Percentiles rank a stretch among this genome's conserved stretches.
phyloP scores from a whole-genome alignment of 2,329 filamentous ascomycete genomes.

The Fusarium pseudocircinatum region DNA sequence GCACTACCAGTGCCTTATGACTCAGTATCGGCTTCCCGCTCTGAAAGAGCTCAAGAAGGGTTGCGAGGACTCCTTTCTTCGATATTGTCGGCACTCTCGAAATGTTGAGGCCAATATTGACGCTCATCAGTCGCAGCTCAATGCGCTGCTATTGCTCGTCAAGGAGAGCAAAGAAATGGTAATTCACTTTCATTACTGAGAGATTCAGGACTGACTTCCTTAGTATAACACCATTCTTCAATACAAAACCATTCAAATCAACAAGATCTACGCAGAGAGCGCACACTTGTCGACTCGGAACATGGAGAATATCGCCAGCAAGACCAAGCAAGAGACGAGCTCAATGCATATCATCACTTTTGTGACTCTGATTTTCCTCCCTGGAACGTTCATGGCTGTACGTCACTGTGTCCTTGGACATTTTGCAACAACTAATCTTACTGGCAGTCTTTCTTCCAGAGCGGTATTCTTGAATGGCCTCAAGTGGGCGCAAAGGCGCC shows the following conservation, averaged over 20 bases:
- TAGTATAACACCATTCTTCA: slow-evolving; percentile 28
- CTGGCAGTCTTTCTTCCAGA: slow-evolving; percentile 26
- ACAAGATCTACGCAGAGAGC: slow-evolving; percentile 25
- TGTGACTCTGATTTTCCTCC: slow-evolving; percentile 27
- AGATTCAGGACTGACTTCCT: neutral
- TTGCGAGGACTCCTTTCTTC: neutral
- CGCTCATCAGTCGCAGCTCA: slow-evolving; percentile 4
- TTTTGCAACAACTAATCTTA: neutral
- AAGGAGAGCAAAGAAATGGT: slow-evolving; percentile 24
- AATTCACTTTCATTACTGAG: neutral
- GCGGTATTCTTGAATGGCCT: slow-evolving; percentile 25
- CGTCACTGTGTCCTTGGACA: neutral
- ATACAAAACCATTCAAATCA: slow-evolving; percentile 12
- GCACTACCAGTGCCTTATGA: slow-evolving; percentile 15
- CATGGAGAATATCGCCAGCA: slow-evolving; percentile 30
- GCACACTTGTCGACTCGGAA: slow-evolving; percentile 18
- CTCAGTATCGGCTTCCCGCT: neutral
- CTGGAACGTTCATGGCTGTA: slow-evolving; percentile 33
- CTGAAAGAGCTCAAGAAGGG: neutral
- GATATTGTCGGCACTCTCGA: neutral
- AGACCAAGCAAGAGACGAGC: slow-evolving; percentile 28
- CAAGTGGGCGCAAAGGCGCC: neutral
- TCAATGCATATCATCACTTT: slow-evolving; percentile 33
- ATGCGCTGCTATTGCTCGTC: neutral
- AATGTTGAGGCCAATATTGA: slow-evolving; percentile 9